These are phyloP conservation scores for Mortierella sp. DNA, from an alignment of 371 early-diverging fungal genomes.

Conservation along the genomic window DNA sequence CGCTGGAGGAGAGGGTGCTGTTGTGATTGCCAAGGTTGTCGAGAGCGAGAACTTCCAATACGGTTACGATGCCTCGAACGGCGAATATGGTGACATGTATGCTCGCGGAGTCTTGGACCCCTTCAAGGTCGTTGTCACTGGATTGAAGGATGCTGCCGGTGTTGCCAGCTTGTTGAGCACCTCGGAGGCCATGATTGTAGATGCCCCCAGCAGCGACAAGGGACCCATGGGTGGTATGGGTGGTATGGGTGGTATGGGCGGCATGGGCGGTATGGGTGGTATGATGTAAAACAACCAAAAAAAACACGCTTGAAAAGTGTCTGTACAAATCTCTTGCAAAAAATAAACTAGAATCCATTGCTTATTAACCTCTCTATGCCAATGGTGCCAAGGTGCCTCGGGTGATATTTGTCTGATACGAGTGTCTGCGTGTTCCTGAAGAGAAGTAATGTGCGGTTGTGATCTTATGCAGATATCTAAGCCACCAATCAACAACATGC, in stretches of 20 bases:
- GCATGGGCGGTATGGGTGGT: slow-evolving; percentile 71
- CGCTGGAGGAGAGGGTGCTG: slow-evolving; percentile 97
- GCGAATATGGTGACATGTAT: slow-evolving; percentile 96
- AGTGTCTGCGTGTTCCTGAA: background rate
- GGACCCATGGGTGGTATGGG: slow-evolving; percentile 63
- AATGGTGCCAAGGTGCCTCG: too few relatives aligned
- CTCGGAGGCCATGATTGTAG: slow-evolving; percentile 96
- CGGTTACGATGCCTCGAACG: slow-evolving; percentile 94
- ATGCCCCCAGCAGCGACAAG: slow-evolving; percentile 86
- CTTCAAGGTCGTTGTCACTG: slow-evolving; percentile 98
- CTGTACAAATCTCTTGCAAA: background rate
- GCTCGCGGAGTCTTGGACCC: slow-evolving; percentile 97
- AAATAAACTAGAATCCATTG: background rate
- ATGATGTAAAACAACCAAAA: slow-evolving; percentile 58
- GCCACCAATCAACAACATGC: slow-evolving; percentile 3
- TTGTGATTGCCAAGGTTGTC: slow-evolving; percentile 94
- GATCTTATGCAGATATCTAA: background rate
- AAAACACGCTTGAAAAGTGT: background rate
- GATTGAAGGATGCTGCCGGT: slow-evolving; percentile 94
- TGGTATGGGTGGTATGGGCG: slow-evolving; percentile 80
- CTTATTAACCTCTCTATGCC: background rate
- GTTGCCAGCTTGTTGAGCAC: slow-evolving; percentile 97
- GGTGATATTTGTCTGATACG: background rate
- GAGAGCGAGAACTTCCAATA: slow-evolving; percentile 87
- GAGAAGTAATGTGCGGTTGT: background rate